Conservation (phyloP, 805 yeast species). For the Candida schatavii region DNA sequence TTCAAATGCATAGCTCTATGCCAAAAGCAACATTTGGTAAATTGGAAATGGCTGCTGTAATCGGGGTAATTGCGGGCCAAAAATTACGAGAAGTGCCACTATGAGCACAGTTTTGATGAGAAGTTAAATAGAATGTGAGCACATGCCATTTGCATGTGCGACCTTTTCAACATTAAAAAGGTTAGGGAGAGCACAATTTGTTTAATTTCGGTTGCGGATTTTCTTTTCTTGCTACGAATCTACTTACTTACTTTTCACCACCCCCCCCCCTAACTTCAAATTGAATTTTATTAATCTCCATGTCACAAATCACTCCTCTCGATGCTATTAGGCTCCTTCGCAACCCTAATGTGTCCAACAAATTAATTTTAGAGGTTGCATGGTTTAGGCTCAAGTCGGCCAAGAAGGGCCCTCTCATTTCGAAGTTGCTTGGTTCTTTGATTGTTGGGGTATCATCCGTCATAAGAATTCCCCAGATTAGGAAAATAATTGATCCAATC, state of each 20-base stretch:
- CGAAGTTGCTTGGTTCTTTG: slow-evolving; percentile 29
- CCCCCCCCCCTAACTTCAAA: too few relatives aligned
- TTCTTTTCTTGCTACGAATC: background rate
- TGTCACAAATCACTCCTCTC: slow-evolving; percentile 2
- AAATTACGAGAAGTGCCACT: background rate
- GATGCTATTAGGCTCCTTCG: slow-evolving; percentile 27
- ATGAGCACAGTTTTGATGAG: background rate
- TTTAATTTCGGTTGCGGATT: background rate
- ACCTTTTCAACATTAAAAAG: background rate
- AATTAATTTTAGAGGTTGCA: slow-evolving; percentile 35
- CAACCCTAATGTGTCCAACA: slow-evolving; percentile 40
- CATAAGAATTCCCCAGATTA: slow-evolving; percentile 40
- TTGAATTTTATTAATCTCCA: too few relatives aligned
- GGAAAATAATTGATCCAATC: slow-evolving; percentile 29
- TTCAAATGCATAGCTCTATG: too few relatives aligned
- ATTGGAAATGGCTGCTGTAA: too few relatives aligned
- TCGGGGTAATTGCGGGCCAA: background rate
- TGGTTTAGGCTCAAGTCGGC: slow-evolving; percentile 30
- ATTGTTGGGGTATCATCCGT: slow-evolving; percentile 38
- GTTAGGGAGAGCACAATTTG: background rate
- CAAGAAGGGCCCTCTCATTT: slow-evolving; percentile 32
- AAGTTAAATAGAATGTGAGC: background rate
- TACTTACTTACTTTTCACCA: too few relatives aligned
- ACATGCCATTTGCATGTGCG: background rate
- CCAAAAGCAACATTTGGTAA: too few relatives aligned